phyloP scores from a whole-genome alignment of 2,329 filamentous ascomycete species.

The Tolypocladium ophioglossoides region DNA sequence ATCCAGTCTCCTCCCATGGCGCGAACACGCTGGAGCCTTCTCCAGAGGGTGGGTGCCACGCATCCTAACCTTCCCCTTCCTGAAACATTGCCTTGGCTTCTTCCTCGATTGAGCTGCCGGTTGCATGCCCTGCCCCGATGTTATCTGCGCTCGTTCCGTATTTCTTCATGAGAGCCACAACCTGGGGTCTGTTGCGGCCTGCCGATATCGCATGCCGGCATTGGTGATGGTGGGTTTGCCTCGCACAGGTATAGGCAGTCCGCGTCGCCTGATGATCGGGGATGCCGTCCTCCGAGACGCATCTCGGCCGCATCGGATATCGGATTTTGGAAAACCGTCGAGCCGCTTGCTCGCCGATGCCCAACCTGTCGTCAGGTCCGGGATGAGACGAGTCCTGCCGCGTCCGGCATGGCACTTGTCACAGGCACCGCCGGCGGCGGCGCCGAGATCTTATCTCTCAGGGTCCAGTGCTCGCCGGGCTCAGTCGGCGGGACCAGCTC shows the following conservation, averaged over 20 bases:
- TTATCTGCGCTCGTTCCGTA: neutral
- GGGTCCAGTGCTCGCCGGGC: constrained; percentile 25
- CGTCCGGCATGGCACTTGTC: constrained; percentile 3
- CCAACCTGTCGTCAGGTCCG: neutral
- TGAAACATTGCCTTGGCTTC: neutral
- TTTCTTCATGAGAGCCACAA: neutral
- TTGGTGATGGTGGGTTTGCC: neutral
- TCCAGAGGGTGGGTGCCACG: neutral
- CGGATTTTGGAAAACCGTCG: neutral
- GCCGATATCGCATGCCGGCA: neutral
- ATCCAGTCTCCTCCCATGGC: neutral
- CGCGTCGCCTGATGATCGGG: neutral
- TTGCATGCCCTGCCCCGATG: neutral
- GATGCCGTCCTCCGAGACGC: neutral
- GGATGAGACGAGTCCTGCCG: neutral
- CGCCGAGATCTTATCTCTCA: constrained; percentile 21
- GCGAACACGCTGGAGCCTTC: neutral
- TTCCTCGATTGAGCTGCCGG: neutral
- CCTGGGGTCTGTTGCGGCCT: neutral
- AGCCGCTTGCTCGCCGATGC: neutral
- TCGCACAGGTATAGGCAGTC: neutral
- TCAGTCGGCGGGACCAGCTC: constrained; percentile 29
- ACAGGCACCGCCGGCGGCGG: constrained; percentile 6
- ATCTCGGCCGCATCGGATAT: neutral
- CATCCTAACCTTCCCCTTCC: neutral